Conservation (phyloP, 352 stramenopile species). For the Globisporangium viniferum region DNA sequence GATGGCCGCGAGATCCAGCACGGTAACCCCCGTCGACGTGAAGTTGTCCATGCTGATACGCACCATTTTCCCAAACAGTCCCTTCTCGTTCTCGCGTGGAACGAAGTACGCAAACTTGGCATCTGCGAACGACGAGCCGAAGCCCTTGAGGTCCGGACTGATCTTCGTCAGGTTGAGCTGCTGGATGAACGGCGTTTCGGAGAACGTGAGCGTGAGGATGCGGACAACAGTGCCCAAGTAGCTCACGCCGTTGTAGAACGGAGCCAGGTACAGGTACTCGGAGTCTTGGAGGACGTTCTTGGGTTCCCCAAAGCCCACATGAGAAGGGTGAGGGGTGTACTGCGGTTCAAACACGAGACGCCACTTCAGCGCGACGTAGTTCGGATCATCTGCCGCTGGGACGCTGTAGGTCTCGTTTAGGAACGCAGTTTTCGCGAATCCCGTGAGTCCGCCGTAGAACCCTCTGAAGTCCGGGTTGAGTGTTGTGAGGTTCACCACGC, state of each 20-base stretch:
- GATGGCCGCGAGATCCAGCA: constrained; percentile 51
- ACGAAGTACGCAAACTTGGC: constrained; percentile 68
- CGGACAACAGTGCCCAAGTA: constrained; percentile 57
- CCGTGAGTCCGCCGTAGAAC: constrained; percentile 63
- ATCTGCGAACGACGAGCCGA: constrained; percentile 55
- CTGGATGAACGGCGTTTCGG: constrained; percentile 41
- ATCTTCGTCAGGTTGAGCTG: constrained; percentile 50
- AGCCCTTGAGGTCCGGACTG: constrained; percentile 43
- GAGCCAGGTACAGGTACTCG: constrained; percentile 72
- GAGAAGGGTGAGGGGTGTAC: constrained; percentile 41
- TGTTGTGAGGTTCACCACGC: constrained; percentile 53
- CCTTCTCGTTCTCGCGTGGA: constrained; percentile 47
- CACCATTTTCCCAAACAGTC: constrained; percentile 62
- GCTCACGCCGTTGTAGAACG: constrained; percentile 53
- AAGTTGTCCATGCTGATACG: constrained; percentile 54
- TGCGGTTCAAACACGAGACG: constrained; percentile 43
- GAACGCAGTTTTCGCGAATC: constrained; percentile 41
- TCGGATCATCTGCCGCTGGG: constrained; percentile 38
- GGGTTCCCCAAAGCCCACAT: constrained; percentile 34
- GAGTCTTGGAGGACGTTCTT: constrained; percentile 30
- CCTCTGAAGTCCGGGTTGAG: constrained; percentile 47
- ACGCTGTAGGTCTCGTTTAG: constrained; percentile 68
- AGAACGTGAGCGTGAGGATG: constrained; percentile 53
- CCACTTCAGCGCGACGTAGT: constrained; percentile 46
- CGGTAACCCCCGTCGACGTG: constrained; percentile 25